Percentiles rank a stretch among this genome's conserved stretches.
Conservation (phyloP, 306 rosid species). For the Gastrolobium bilobum region DNA sequence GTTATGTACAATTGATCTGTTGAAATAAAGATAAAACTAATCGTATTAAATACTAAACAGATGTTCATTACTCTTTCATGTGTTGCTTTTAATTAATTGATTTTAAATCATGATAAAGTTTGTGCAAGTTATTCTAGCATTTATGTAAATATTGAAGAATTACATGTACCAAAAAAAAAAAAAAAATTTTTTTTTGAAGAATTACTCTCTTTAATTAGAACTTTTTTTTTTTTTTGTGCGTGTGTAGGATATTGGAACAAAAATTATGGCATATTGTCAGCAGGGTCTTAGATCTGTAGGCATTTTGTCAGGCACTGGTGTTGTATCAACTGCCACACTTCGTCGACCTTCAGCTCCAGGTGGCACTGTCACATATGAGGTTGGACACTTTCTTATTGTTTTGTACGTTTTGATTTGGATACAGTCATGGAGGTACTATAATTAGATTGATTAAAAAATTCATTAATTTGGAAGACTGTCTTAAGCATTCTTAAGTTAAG, state of each 20-base stretch:
- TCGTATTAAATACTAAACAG: not conserved
- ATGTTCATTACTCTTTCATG: constrained; percentile 1
- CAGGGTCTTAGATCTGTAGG: constrained; percentile 83
- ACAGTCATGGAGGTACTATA: not conserved
- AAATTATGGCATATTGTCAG: constrained; percentile 84
- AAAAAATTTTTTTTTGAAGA: no score
- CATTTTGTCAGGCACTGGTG: constrained; percentile 85
- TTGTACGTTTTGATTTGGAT: not conserved
- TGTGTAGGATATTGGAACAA: constrained; percentile 78
- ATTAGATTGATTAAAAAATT: not conserved
- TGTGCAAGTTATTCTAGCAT: constrained; percentile 28
- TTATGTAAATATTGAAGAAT: not conserved
- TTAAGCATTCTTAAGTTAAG: not conserved
- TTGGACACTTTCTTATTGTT: constrained; percentile 36
- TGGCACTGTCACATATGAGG: constrained; percentile 91
- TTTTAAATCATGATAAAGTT: not conserved
- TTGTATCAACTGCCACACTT: constrained; percentile 84
- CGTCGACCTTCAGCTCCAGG: constrained; percentile 86
- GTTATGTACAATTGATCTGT: not conserved
- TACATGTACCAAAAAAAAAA: no score
- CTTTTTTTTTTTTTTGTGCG: not conserved
- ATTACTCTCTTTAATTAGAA: not conserved
- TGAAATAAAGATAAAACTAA: not conserved
- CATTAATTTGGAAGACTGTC: not conserved
- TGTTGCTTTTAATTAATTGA: not conserved